Percentiles rank a stretch among this genome's conserved stretches.
These are phyloP conservation scores for Zymoseptoria crescenta DNA, from an alignment of 2,329 filamentous ascomycete genomes.

Conservation along the genomic window DNA sequence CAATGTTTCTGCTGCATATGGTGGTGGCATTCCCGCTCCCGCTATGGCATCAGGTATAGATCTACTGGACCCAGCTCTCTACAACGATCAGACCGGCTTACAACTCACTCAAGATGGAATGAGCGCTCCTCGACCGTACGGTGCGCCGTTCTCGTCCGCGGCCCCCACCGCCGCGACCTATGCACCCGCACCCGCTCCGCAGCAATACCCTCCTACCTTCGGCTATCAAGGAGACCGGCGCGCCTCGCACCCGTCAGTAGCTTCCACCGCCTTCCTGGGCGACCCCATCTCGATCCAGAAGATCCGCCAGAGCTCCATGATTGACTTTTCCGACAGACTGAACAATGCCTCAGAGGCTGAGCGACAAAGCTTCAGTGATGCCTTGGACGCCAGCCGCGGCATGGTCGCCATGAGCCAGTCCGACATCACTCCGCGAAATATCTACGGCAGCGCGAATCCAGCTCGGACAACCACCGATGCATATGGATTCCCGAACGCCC, in stretches of 20 bases:
- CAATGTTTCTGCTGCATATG: conserved; percentile 44
- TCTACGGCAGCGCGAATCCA: conserved; percentile 62
- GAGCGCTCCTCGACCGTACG: conserved; percentile 59
- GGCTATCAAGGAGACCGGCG: conserved; percentile 57
- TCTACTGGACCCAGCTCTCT: conserved; percentile 47
- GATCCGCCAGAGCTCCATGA: conserved; percentile 53
- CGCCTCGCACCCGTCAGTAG: conserved; percentile 77
- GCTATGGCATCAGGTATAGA: conserved; percentile 64
- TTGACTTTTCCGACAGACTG: conserved; percentile 56
- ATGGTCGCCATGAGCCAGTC: conserved; percentile 90
- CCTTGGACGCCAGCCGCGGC: conserved; percentile 83
- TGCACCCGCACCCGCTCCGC: conserved; percentile 54
- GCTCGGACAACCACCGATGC: conserved; percentile 71
- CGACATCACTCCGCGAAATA: conserved; percentile 77
- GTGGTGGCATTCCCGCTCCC: conserved; percentile 60
- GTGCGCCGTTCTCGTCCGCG: conserved; percentile 62
- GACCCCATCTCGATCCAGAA: conserved; percentile 38
- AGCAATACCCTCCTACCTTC: conserved; percentile 62
- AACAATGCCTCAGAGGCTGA: conserved; percentile 49
- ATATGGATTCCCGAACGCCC: conserved; percentile 80
- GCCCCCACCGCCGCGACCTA: conserved; percentile 62
- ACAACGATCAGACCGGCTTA: conserved; percentile 55
- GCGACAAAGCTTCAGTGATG: conserved; percentile 70
- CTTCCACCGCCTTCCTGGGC: conserved; percentile 46
- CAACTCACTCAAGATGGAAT: conserved; percentile 66